Evolutionary conservation across 2,329 filamentous ascomycete genomes (phyloP), one percentile per base, ranked within the genome.

Genomic region (Penicillium sp.): DNA sequence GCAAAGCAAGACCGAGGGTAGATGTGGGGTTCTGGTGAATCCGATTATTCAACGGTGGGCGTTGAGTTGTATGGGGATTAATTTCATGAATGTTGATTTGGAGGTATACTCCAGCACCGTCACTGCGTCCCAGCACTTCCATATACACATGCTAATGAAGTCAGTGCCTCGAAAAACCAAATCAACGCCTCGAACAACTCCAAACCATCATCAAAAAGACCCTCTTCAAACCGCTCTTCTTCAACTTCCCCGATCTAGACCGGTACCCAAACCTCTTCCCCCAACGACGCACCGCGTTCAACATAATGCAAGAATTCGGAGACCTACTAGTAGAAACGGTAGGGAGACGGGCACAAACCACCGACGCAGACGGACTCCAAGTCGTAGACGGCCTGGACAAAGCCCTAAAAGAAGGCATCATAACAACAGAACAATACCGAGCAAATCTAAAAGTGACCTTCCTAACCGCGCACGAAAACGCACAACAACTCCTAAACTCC

Each of bases 391-490:
- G 53, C 29, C 63, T 64, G 2, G 56, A 56, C 21, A 46, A 44
- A 29, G 65, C 64, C 3, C 52, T 59, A 24, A 54, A 53, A 21
- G 51, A 62, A 20, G 66, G 68, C 3, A 46, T 49, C 13, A 62
- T 67, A 29, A 68, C 57, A 6, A 69, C 75, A 48, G 66, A 69
- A 46, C 72, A 76, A 44, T 69, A 75, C 52, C 66, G 71, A 13
- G 69, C 75, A 43, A 77, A 77, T 34, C 51, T 73, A 15, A 74
- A 72, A 29, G 68, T 76, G 12, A 60, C 67, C 1, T 76, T 75
- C 40, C 63, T 77, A 12, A 74, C 74, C 0, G 72, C 72, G 0
- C 74, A 77, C 45, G 74, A 77, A 56, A 77, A 77, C 48, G 68
- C 71, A 1, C 73, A 76, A 58, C 61, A 71, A 46, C 60, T 69